Evolutionary conservation across 2,329 filamentous ascomycete genomes (phyloP), one percentile per base, ranked within the genome.

Genomic region (Colletotrichum musae): DNA sequence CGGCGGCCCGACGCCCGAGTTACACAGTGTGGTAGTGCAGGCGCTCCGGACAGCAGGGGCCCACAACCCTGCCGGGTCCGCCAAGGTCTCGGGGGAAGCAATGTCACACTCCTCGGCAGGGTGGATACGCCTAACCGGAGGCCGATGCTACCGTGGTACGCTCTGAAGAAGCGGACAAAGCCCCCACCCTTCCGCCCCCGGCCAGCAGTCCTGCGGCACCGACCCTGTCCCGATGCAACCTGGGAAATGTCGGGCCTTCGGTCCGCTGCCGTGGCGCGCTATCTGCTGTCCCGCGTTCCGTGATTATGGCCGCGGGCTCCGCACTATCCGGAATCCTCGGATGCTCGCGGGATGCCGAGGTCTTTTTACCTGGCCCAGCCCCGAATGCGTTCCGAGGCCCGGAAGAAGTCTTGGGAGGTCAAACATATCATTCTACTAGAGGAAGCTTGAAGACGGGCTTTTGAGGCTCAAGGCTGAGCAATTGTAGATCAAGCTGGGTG

Each of bases 231-330:
- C 28, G 36, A 41, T 54, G 60, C 51, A 47, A 58, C 32, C 16
- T 68, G 36, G 59, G 32, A 41, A 28, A 12, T 45, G 15, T 48
- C 65, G 65, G 65, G 60, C 60, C 52, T 68, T 64, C 60, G 60
- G 65, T 58, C 65, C 60, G 53, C 26, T 68, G 53, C 60, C 65
- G 53, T 58, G 47, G 16, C 18, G 26, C 7, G 39, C 28, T 41
- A 10, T 12, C 58, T 18, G 15, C 16, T 43, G 24, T 36, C 28
- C 39, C 47, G 52, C 18, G 41, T 47, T 16, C 59, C 65, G 53
- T 43, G 60, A 57, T 53, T 64, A 58, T 24, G 26, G n/a, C 65
- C 53, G 52, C 60, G 13, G 61, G 53, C n/a, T 58, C 60, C 53
- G 60, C 16, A n/a, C 3, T 39, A n/a, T 52, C 13, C 39, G 60